Evolutionary conservation across 176 grass and related monocot genomes (phyloP), one percentile per base, ranked within the genome.

Genomic region (Aechmea fasciata): DNA sequence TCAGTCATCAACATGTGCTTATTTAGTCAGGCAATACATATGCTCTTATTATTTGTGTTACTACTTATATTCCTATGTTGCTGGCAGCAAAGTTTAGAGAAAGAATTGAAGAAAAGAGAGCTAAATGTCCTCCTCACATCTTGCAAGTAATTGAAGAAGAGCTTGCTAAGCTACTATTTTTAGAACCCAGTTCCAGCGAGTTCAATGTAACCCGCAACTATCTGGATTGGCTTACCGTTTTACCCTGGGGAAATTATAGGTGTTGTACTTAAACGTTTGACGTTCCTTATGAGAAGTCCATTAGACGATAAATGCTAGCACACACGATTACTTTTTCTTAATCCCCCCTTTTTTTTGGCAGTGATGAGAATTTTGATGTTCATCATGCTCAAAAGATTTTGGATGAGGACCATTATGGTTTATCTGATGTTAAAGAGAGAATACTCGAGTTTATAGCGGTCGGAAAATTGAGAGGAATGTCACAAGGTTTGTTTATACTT

Each of bases 361-460:
- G 94, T 77, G 75, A 89, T 20, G 94, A 99, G 82, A 99, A 99
- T 67, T 97, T 99, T 54, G 82, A 93, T 85, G 89, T 99, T 28
- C 83, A 90, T 79, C 94, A 69, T 75, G 94, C 94, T 79, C 94
- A 99, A 81, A 75, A 89, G 79, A 93, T 99, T 51, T 79, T 99
- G 28, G 94, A 99, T 79, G 94, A 99, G 80, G 94, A 99, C 26
- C 94, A 99, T 77, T 99, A 99, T 88, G 94, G 94, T 65, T 84
- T 99, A 71, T 93, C 82, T 85, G 94, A 99, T 68, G 87, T 99
- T 10, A 99, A 99, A 78, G 94, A 99, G 75, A 93, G 94, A 69
- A 99, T 99, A 83, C 71, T 99, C 52, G 94, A 99, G 69, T 99
- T 99, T 65, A 99, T 99, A 85, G 94, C 94, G 52, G 94, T 99